Evolutionary conservation across 495 filamentous ascomycete species (phyloP), one percentile per base, ranked within the genome.

Genomic region (Tuber calosporum): DNA sequence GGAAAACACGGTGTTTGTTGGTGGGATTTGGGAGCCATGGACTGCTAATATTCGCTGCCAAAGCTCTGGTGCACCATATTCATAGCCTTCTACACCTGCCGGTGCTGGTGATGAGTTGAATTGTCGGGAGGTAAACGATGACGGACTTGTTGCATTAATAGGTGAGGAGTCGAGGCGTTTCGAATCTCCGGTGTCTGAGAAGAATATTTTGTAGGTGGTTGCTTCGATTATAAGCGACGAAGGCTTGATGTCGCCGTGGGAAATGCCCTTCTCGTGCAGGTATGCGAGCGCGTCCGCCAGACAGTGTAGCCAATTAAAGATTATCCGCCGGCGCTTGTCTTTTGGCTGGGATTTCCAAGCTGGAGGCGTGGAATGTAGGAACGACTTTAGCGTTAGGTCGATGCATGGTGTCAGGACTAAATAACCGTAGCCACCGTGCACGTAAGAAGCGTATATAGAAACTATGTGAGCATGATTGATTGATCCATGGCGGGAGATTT

Each of bases 301-400:
- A 80, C 94, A 97, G 82, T 93, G 92, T 58, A 94, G 88, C 94
- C 94, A 97, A 76, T 91, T 89, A 78, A 96, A 85, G 22, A 97
- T 82, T 4, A 90, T 85, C 41, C 85, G 83, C 40, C 90, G 87
- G 39, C 92, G 88, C n/a, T 88, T 86, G 72, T 88, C 84, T 80
- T 96, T 96, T 3, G 88, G 80, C 3, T 96, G 83, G 4, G 86
- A 86, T 80, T 94, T 93, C 83, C 93, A 88, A 7, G 83, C 83
- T 66, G 85, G 83, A 3, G 91, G 91, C 30, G 85, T 85, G 58
- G 90, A 90, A 19, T 89, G 87, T 62, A 97, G 84, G 82, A 96
- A 93, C 2, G 87, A 88, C 81, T 89, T 90, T 53, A 98, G 85
- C n/a, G 85, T 94, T 43, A 87, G 88, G 72, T 97, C 92, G 74